These are phyloP conservation scores for Kodamaea suecica DNA, from an alignment of 1,139 yeast genomes.

Conservation along the genomic window DNA sequence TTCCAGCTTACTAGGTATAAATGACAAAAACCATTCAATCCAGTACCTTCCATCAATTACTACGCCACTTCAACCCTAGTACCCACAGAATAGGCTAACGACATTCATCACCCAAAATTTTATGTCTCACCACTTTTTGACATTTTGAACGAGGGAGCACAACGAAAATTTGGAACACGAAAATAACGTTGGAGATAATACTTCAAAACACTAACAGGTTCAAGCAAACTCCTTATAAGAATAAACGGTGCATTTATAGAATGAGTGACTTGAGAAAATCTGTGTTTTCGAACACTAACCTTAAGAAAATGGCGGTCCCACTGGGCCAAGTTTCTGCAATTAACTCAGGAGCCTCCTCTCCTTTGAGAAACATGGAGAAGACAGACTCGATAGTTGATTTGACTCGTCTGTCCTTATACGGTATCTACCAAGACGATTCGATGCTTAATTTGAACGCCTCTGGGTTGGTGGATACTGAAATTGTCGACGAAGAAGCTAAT, in stretches of 20 bases:
- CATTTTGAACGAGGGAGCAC: neutral
- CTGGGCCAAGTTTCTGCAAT: conserved; percentile 7
- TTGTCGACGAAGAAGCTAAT: conserved; percentile 13
- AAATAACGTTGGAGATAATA: too few relatives aligned
- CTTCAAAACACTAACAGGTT: neutral
- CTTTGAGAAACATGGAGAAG: conserved; percentile 28
- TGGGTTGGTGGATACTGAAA: conserved; percentile 35
- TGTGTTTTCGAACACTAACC: conserved; percentile 20
- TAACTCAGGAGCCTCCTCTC: conserved; percentile 15
- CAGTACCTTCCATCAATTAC: too few relatives aligned
- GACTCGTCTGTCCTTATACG: conserved; percentile 49
- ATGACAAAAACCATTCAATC: too few relatives aligned
- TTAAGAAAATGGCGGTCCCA: conserved; percentile 13
- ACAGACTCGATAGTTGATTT: conserved; percentile 46
- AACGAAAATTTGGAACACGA: neutral
- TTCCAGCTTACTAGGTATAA: too few relatives aligned
- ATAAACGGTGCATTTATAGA: neutral
- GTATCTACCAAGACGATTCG: conserved; percentile 44
- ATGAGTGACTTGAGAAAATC: conserved; percentile 23
- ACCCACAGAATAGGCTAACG: too few relatives aligned
- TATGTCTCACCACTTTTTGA: neutral
- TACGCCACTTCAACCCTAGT: too few relatives aligned
- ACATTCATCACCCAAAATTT: neutral
- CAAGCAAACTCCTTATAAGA: neutral
- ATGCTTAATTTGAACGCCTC: conserved; percentile 32